Percentiles rank a stretch among this genome's conserved stretches.
Evolutionary conservation across 2,329 filamentous ascomycete species (phyloP).

Genomic region (Hypoxylon sp.): DNA sequence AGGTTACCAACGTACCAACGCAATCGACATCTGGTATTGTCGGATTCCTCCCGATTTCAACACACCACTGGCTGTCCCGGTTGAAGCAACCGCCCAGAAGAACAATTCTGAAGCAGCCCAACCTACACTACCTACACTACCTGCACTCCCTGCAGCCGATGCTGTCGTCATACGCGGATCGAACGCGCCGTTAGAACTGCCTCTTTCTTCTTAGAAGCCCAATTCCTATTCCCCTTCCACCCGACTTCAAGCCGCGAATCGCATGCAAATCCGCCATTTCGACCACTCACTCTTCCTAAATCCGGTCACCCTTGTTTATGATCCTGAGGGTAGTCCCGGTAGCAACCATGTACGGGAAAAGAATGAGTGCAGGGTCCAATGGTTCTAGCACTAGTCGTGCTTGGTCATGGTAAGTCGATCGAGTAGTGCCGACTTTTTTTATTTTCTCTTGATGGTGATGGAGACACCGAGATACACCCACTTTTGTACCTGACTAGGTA

Average conservation of each 20-base stretch:
- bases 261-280: conserved; percentile 32
- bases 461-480: conserved; percentile 34
- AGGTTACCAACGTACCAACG: conserved; percentile 17
- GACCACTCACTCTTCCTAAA: conserved; percentile 31
- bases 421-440: conserved; percentile 11
- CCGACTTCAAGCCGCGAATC: conserved; percentile 36
- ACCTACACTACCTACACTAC: conserved; percentile 30
- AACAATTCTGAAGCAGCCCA: conserved; percentile 30
- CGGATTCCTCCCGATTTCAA: conserved; percentile 40
- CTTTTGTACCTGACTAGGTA: conserved; percentile 20
- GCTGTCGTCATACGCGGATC: conserved; percentile 44
- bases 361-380: conserved; percentile 30
- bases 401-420: conserved; percentile 14
- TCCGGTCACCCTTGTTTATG: conserved; percentile 24
- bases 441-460: conserved; percentile 1
- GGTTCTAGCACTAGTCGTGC: conserved; percentile 21
- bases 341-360: conserved; percentile 27
- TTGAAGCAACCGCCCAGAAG: conserved; percentile 11
- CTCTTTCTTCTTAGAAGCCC: conserved; percentile 39
- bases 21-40: conserved; percentile 38
- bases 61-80: conserved; percentile 12
- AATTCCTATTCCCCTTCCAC: conserved; percentile 35
- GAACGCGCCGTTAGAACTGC: conserved; percentile 34
- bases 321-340: conserved; percentile 30
- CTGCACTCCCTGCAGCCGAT: conserved; percentile 28